These are phyloP conservation scores for Candida frijolesensis DNA, from an alignment of 1,139 yeast genomes.

Conservation along the genomic window DNA sequence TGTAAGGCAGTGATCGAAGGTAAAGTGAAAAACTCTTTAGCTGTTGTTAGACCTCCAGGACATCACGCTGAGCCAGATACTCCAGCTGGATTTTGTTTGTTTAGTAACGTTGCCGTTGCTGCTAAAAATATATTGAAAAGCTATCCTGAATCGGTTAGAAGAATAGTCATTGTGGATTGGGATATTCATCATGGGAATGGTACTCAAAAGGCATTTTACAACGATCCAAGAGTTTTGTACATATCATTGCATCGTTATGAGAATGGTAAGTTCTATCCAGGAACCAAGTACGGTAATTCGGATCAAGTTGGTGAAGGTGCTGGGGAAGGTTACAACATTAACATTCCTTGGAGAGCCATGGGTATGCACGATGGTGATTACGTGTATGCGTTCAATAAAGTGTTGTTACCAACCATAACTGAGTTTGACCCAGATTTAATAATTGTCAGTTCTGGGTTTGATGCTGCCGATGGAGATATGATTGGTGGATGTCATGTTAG, in stretches of 20 bases:
- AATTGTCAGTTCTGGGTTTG: conserved; percentile 93
- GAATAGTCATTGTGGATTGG: conserved; percentile 90
- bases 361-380: conserved; percentile 98
- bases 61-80: conserved; percentile 98
- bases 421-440: conserved; percentile 94
- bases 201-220: conserved; percentile 87
- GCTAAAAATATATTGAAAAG: conserved; percentile 80
- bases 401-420: conserved; percentile 85
- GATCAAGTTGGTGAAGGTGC: conserved; percentile 80
- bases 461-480: conserved; percentile 97
- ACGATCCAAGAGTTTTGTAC: conserved; percentile 89
- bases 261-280: conserved; percentile 91
- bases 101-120: conserved; percentile 96
- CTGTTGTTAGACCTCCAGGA: conserved; percentile 98
- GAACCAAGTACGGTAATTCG: conserved; percentile 78
- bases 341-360: conserved; percentile 91
- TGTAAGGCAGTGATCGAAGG: conserved; percentile 96
- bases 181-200: conserved; percentile 99
- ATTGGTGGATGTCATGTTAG: conserved; percentile 98
- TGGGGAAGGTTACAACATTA: conserved; percentile 86
- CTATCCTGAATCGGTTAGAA: conserved; percentile 87
- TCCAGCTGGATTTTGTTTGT: conserved; percentile 96
- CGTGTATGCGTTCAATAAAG: conserved; percentile 83
- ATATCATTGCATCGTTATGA: conserved; percentile 92
- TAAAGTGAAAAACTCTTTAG: conserved; percentile 84